Evolutionary conservation across 2,329 filamentous ascomycete species (phyloP).

Genomic region (Alternaria alternata): DNA sequence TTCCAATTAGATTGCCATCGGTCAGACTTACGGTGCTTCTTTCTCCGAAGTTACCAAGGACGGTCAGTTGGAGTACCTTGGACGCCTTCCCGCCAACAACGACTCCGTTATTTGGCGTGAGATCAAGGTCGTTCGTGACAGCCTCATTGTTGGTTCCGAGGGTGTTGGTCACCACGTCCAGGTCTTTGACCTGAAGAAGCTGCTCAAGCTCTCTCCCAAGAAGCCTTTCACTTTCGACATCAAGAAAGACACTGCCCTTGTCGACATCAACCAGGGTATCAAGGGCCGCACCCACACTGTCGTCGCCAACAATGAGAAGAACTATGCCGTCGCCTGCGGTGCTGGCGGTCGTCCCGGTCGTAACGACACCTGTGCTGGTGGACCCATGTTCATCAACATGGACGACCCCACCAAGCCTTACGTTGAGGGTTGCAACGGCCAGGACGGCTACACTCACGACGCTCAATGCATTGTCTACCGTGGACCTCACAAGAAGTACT

Average conservation of each 20-base stretch:
- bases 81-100: constrained; percentile 58
- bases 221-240: constrained; percentile 43
- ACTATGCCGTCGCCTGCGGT: constrained; percentile 47
- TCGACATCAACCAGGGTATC: constrained; percentile 37
- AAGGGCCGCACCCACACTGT: constrained; percentile 49
- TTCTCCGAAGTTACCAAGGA: constrained; percentile 61
- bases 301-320: constrained; percentile 46
- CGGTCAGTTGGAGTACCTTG: constrained; percentile 63
- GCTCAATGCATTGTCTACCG: constrained; percentile 67
- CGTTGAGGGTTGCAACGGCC: constrained; percentile 62
- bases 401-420: constrained; percentile 57
- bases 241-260: constrained; percentile 39
- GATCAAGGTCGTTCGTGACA: constrained; percentile 56
- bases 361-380: constrained; percentile 56
- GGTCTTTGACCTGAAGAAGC: constrained; percentile 65
- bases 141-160: constrained; percentile 53
- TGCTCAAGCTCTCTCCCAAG: constrained; percentile 45
- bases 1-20: constrained; percentile 54
- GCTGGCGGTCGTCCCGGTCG: constrained; percentile 40
- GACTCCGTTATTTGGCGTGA: constrained; percentile 61
- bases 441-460: constrained; percentile 68
- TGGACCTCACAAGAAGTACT: constrained; percentile 61
- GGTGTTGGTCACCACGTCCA: constrained; percentile 62
- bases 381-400: constrained; percentile 67
- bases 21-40: constrained; percentile 64